Percentiles rank a stretch among this genome's conserved stretches.
Evolutionary conservation across 2,329 filamentous ascomycete genomes (phyloP).

Genomic region (Metarhizium brunneum): DNA sequence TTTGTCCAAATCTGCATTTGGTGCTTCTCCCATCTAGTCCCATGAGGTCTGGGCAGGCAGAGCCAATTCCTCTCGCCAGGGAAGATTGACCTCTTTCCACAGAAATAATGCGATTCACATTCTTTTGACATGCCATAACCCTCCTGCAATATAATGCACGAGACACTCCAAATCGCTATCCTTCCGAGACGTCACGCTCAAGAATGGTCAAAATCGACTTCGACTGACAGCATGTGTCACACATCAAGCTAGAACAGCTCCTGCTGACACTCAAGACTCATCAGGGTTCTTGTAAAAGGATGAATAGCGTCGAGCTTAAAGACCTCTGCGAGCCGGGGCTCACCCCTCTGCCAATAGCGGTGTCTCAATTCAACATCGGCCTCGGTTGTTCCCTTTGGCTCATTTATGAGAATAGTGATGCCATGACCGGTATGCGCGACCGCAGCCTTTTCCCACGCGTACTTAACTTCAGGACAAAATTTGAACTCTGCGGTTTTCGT

Average conservation of each 20-base stretch:
- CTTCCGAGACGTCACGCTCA: not conserved
- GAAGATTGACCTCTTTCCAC: not conserved
- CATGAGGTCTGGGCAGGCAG: too few species aligned
- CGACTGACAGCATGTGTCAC: not conserved
- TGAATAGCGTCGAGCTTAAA: slow-evolving; percentile 7
- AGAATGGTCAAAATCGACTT: not conserved
- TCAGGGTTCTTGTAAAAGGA: slow-evolving; percentile 2
- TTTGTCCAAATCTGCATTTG: too few species aligned
- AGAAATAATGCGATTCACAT: not conserved
- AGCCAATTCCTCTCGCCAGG: not conserved
- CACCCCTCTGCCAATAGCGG: not conserved
- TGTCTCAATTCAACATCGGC: too few species aligned
- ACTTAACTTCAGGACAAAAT: slow-evolving; percentile 4
- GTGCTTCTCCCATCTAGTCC: too few species aligned
- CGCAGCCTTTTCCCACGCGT: slow-evolving; percentile 3
- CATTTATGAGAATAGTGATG: slow-evolving; percentile 4
- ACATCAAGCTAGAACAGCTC: not conserved
- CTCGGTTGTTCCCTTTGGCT: too few species aligned
- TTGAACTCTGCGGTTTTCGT: slow-evolving; percentile 2
- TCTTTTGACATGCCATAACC: not conserved
- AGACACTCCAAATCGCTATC: not conserved
- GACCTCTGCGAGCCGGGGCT: slow-evolving; percentile 1
- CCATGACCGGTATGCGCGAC: slow-evolving; percentile 4
- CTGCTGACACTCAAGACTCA: not conserved
- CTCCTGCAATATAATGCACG: not conserved